Conservation (phyloP, 129 eudicot species). For the Dittrichia graveolens region DNA sequence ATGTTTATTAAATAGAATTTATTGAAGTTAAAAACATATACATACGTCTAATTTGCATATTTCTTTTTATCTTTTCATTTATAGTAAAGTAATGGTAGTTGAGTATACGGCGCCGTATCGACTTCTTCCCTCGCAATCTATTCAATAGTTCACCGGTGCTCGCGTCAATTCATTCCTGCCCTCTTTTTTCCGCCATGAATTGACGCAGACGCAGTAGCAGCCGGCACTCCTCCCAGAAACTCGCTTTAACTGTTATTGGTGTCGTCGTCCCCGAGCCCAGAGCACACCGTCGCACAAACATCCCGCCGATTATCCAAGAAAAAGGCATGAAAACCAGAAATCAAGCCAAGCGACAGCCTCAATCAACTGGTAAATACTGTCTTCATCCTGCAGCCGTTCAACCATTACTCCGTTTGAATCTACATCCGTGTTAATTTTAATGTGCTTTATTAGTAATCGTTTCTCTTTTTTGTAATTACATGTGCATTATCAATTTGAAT, state of each 20-base stretch:
- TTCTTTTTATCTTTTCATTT: too few relatives aligned
- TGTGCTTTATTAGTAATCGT: not conserved
- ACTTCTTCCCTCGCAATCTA: constrained; percentile 19
- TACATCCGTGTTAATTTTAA: not conserved
- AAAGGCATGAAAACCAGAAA: constrained; percentile 69
- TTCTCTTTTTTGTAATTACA: constrained; percentile 7
- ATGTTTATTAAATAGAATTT: too few relatives aligned
- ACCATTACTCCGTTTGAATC: not conserved
- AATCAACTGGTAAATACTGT: constrained; percentile 44
- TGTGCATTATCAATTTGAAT: not conserved
- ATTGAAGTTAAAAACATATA: too few relatives aligned
- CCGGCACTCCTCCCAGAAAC: constrained; percentile 11
- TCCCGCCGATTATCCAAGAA: not conserved
- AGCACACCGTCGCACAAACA: constrained; percentile 13
- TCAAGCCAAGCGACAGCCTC: constrained; percentile 47
- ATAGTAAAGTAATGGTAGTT: not conserved
- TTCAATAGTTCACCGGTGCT: not conserved
- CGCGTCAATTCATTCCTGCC: constrained; percentile 22
- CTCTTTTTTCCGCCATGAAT: constrained; percentile 34
- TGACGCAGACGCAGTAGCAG: not conserved
- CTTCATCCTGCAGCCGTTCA: not conserved
- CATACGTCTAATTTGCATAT: too few relatives aligned
- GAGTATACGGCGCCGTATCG: constrained; percentile 22
- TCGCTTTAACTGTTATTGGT: constrained; percentile 29
- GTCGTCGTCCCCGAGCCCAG: not conserved